Conservation (phyloP, 2,329 filamentous ascomycete species). For the Talaromyces amestolkiae region DNA sequence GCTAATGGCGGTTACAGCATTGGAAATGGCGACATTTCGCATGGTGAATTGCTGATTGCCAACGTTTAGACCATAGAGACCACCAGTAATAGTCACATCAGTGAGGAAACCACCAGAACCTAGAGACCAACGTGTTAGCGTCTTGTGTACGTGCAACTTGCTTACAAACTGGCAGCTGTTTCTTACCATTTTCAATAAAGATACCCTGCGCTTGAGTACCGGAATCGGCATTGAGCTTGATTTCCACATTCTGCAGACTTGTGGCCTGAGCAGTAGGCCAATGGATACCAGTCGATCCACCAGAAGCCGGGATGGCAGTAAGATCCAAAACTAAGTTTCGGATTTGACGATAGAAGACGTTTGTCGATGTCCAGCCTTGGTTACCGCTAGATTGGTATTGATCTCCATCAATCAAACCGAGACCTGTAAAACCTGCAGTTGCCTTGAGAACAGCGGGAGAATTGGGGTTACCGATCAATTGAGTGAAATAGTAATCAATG, state of each 20-base stretch:
- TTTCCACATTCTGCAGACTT: constrained; percentile 61
- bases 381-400: constrained; percentile 46
- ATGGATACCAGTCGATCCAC: constrained; percentile 44
- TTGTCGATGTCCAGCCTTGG: constrained; percentile 48
- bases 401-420: constrained; percentile 59
- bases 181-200: constrained; percentile 56
- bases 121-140: constrained; percentile 6
- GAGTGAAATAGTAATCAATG: constrained; percentile 62
- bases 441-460: constrained; percentile 57
- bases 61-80: constrained; percentile 57
- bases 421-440: constrained; percentile 51
- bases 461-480: constrained; percentile 61
- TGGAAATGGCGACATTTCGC: constrained; percentile 54
- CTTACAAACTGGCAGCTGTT: not conserved
- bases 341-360: constrained; percentile 64
- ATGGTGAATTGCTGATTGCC: constrained; percentile 66
- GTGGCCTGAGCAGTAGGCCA: constrained; percentile 58
- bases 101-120: constrained; percentile 60
- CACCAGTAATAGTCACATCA: constrained; percentile 61
- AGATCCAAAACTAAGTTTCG: constrained; percentile 65
- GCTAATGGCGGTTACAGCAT: constrained; percentile 53
- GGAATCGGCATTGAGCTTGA: constrained; percentile 52
- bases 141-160: too few species aligned
- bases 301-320: constrained; percentile 35
- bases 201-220: constrained; percentile 57